phyloP scores from a whole-genome alignment of 306 rosid species.

The Potentilla sterilis region DNA sequence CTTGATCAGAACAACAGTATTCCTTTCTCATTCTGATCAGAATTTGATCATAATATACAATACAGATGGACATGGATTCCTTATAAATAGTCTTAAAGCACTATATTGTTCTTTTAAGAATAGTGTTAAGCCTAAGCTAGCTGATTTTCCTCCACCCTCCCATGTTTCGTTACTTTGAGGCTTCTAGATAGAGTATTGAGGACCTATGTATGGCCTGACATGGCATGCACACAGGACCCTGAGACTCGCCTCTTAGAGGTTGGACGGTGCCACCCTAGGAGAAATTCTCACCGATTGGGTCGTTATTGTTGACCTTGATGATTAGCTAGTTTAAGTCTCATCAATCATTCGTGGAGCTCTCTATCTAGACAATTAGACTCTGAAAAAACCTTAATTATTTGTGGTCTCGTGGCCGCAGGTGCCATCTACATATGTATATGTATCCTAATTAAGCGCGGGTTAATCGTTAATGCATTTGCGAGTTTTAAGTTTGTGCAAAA shows the following conservation, averaged over 20 bases:
- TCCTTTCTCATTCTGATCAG: slow-evolving; percentile 16
- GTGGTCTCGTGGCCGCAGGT: too few relatives aligned
- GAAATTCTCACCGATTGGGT: slow-evolving; percentile 13
- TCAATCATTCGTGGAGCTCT: too few relatives aligned
- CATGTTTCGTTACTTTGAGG: neutral
- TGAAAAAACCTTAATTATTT: neutral
- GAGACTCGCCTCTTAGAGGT: slow-evolving; percentile 31
- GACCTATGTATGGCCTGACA: slow-evolving; percentile 11
- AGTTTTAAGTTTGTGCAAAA: too few relatives aligned
- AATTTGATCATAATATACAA: neutral
- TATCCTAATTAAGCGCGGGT: too few relatives aligned
- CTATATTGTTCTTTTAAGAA: too few relatives aligned
- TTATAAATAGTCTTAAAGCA: neutral
- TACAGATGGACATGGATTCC: neutral
- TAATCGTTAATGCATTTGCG: too few relatives aligned
- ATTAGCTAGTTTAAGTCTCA: neutral
- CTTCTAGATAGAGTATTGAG: slow-evolving; percentile 22
- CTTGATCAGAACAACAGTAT: neutral
- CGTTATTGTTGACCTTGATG: neutral
- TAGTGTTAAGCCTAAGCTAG: too few relatives aligned
- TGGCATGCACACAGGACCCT: slow-evolving; percentile 19
- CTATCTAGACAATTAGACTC: neutral
- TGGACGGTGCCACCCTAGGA: slow-evolving; percentile 38
- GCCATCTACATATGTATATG: too few relatives aligned
- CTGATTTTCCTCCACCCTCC: slow-evolving; percentile 7